Evolutionary conservation across 352 stramenopile genomes (phyloP).

Genomic region (Thraustochytrium striatum): DNA sequence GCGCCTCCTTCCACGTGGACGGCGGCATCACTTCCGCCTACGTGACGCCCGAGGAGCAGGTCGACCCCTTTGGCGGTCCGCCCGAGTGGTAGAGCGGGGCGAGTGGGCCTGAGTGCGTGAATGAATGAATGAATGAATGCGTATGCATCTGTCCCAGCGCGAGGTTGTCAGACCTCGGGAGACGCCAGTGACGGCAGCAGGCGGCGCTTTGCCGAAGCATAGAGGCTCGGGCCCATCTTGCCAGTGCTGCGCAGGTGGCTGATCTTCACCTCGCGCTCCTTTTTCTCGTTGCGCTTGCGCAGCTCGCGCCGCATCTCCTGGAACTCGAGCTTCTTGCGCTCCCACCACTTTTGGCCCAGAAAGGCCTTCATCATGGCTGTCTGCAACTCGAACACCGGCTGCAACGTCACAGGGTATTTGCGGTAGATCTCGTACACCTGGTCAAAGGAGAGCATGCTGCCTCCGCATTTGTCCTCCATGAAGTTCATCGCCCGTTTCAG

Average conservation of each 20-base stretch:
- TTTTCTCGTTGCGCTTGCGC: background rate
- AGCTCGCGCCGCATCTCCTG: conserved; percentile 16
- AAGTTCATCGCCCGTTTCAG: conserved; percentile 3
- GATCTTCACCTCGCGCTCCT: background rate
- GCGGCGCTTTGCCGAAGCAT: too few species aligned
- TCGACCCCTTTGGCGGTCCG: conserved; percentile 73
- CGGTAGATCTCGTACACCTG: conserved; percentile 22
- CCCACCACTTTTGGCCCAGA: conserved; percentile 24
- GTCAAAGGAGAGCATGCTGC: background rate
- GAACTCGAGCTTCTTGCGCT: conserved; percentile 24
- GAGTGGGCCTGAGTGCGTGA: too few species aligned
- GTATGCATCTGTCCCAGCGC: too few species aligned
- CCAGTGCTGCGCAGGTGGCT: too few species aligned
- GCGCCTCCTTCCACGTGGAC: conserved; percentile 75
- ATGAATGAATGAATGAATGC: too few species aligned
- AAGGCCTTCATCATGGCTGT: conserved; percentile 23
- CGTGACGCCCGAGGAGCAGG: conserved; percentile 69
- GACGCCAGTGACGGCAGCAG: too few species aligned
- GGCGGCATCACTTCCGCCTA: conserved; percentile 78
- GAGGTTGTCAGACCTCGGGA: too few species aligned
- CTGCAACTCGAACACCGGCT: conserved; percentile 6
- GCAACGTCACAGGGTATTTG: conserved; percentile 37
- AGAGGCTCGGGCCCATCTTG: too few species aligned
- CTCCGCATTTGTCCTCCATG: background rate
- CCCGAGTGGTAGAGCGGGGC: conserved; percentile 56